These are phyloP conservation scores for Penicillium pancosmium DNA, from an alignment of 495 filamentous ascomycete species.

Conservation along the genomic window DNA sequence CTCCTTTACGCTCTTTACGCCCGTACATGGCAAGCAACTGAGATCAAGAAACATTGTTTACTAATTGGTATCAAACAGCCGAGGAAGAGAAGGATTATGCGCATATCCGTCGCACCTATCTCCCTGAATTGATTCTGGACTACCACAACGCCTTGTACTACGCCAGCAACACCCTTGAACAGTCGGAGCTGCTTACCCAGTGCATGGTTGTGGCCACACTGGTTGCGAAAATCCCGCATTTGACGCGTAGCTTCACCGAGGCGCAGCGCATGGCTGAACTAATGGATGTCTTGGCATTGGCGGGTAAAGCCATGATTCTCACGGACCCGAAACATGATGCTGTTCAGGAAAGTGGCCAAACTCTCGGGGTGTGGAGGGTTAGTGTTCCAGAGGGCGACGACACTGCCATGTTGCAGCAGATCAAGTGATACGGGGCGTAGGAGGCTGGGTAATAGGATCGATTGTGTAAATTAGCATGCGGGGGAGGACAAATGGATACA, in stretches of 20 bases:
- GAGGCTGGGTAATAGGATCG: constrained; percentile 15
- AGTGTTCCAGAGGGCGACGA: constrained; percentile 34
- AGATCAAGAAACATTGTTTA: no score
- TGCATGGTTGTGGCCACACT: constrained; percentile 76
- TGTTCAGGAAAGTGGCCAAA: constrained; percentile 41
- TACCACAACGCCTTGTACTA: constrained; percentile 75
- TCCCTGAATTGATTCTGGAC: constrained; percentile 81
- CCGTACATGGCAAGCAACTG: background rate
- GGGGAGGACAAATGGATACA: background rate
- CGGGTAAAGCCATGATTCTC: constrained; percentile 73
- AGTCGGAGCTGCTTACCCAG: constrained; percentile 65
- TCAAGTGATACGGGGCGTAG: constrained; percentile 11
- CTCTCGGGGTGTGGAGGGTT: constrained; percentile 53
- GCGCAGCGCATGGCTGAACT: constrained; percentile 76
- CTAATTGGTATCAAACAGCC: constrained; percentile 31
- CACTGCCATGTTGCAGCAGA: constrained; percentile 18
- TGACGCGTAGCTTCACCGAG: constrained; percentile 66
- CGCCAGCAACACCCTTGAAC: constrained; percentile 60
- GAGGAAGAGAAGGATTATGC: constrained; percentile 45
- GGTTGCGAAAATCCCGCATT: constrained; percentile 63
- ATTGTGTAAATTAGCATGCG: constrained; percentile 31
- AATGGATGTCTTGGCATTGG: constrained; percentile 69
- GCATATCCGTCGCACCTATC: constrained; percentile 68
- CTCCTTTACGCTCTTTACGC: background rate
- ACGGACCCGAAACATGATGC: constrained; percentile 39